phyloP scores from a whole-genome alignment of 1,139 yeast species.

The Kodamaea plutei region DNA sequence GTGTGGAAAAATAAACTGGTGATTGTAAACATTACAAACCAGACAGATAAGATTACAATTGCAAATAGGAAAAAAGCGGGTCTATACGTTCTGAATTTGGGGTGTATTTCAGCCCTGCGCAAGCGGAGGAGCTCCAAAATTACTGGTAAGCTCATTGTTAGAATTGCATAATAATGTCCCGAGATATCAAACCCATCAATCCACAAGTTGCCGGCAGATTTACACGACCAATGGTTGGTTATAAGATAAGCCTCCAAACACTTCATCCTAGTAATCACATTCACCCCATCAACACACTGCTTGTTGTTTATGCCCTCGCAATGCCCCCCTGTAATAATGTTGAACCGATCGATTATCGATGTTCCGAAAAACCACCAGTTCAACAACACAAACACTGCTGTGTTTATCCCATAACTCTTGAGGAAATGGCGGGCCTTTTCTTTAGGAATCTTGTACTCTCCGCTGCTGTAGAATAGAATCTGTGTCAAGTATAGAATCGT shows the following conservation, averaged over 20 bases:
- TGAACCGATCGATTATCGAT: slow-evolving; percentile 41
- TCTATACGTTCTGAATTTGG: slow-evolving; percentile 2
- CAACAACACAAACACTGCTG: slow-evolving; percentile 15
- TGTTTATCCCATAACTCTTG: slow-evolving; percentile 14
- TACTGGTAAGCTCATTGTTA: slow-evolving; percentile 44
- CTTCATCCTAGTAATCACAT: too few species aligned
- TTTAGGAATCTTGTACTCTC: slow-evolving; percentile 9
- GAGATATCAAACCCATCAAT: slow-evolving; percentile 58
- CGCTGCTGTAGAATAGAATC: too few species aligned
- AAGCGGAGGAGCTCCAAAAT: slow-evolving; percentile 29
- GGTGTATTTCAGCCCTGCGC: slow-evolving; percentile 4
- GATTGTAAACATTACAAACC: slow-evolving; percentile 45
- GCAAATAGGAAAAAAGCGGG: slow-evolving; percentile 8
- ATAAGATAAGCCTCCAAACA: too few species aligned
- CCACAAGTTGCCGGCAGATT: slow-evolving; percentile 37
- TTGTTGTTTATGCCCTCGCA: too few species aligned
- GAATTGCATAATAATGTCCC: slow-evolving; percentile 57
- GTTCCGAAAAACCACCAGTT: slow-evolving; percentile 48
- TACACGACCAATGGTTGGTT: slow-evolving; percentile 1
- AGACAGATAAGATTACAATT: slow-evolving; percentile 21
- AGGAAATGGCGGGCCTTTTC: slow-evolving; percentile 6
- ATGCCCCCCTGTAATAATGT: slow-evolving; percentile 37
- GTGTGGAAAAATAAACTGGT: slow-evolving; percentile 67
- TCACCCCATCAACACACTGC: too few species aligned
- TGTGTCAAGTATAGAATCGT: slow-evolving; percentile 18